phyloP scores from a whole-genome alignment of 2,329 filamentous ascomycete species.

The Exophiala oligosperma region DNA sequence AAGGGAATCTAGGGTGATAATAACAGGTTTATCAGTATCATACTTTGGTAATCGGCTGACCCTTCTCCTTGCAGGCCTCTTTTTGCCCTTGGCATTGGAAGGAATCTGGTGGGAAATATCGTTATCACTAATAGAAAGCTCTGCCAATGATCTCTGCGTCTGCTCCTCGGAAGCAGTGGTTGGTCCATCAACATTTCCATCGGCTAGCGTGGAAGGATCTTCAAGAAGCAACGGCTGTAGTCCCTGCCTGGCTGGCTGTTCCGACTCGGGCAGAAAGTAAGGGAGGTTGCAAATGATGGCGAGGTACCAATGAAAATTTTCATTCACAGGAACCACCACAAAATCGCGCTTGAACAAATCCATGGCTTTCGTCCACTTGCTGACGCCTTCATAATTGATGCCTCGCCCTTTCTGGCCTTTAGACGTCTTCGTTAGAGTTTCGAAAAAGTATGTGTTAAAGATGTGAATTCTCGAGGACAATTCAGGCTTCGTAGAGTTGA shows the following conservation, averaged over 20 bases:
- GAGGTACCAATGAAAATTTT: constrained; percentile 86
- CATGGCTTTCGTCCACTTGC: constrained; percentile 81
- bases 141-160: constrained; percentile 18
- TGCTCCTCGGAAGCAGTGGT: neutral
- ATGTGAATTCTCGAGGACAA: constrained; percentile 71
- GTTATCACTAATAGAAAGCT: constrained; percentile 14
- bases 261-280: constrained; percentile 8
- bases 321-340: constrained; percentile 88
- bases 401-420: constrained; percentile 51
- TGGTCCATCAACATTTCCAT: neutral
- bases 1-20: constrained; percentile 87
- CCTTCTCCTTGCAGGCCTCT: constrained; percentile 28
- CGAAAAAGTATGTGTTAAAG: constrained; percentile 87
- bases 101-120: constrained; percentile 13
- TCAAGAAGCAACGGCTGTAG: too few relatives aligned
- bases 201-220: too few relatives aligned
- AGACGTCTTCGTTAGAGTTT: constrained; percentile 64
- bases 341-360: constrained; percentile 86
- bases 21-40: constrained; percentile 61
- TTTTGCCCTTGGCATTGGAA: constrained; percentile 8
- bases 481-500: constrained; percentile 57
- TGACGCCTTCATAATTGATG: constrained; percentile 83
- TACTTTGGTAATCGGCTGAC: constrained; percentile 42
- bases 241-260: constrained; percentile 23
- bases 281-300: constrained; percentile 87